Base-by-base conservation (phyloP, 768 basidiomycete genomes). In the Myochromella boudieri region DNA sequence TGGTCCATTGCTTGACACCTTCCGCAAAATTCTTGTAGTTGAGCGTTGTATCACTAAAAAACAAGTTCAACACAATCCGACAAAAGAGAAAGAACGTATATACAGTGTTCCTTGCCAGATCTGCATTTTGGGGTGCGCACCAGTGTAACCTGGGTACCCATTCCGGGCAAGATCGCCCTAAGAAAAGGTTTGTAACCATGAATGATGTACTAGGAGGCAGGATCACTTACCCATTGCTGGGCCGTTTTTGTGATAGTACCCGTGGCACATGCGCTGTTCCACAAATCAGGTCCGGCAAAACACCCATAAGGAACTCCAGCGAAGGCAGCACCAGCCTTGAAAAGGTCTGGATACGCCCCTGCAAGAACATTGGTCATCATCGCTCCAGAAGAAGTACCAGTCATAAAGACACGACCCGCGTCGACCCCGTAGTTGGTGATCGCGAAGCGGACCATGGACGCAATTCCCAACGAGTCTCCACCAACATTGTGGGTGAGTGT, bases 291-390 rank as follows among this genome's bases (percentile, higher is more conserved):
- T 4, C 74, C 76, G 20, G 68, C 72, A 61, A 80, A 80, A 65
- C 80, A 81, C 6, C 68, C 78, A 49, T 71, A 78, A 9, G 79
- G 70, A 28, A 80, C 79, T 40, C 80, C 78, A 29, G 78, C 74
- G 59, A 71, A 75, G 15, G 68, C 72, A 24, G 72, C 51, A 20
- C 73, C 77, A 11, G 76, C 80, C 31, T 52, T 48, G 66, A 79
- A 77, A 36, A 82, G 57, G 45, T 81, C 75, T 10, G 79, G 79
- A 63, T 81, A 80, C 11, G 75, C 72, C 26, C 76, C 79, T 37
- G 66, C 63, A 32, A 81, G 64, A 20, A 80, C 78, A 54, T 74
- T 77, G 46, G 79, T 80, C 79, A 81, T 81, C 80, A 81, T 82
- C 1, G 71, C 74, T 33, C 79, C 80, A 2, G 78, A 80, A 3